Conservation (phyloP, 768 basidiomycete genomes). For the Rhodosporidiobolus sp. region DNA sequence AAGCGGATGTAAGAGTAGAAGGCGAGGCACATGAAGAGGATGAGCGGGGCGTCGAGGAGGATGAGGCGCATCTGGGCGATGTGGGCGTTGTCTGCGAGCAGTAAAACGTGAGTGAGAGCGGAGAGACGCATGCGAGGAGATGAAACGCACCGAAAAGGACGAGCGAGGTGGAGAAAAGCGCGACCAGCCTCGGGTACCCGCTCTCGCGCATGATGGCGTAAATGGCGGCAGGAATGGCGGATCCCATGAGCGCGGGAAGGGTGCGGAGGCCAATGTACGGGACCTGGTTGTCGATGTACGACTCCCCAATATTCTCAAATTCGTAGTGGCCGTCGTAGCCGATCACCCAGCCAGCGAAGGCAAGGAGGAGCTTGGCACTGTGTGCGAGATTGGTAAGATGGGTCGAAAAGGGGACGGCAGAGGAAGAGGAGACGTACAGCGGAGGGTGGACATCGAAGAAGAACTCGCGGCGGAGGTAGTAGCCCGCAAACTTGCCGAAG, state of each 20-base stretch:
- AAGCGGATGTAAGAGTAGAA: constrained; percentile 91
- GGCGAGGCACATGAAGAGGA: constrained; percentile 93
- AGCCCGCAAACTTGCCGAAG: constrained; percentile 95
- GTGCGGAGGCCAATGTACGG: constrained; percentile 92
- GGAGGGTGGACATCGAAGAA: constrained; percentile 99
- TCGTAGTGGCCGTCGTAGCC: constrained; percentile 92
- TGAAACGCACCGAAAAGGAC: constrained; percentile 77
- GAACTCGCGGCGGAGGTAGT: constrained; percentile 87
- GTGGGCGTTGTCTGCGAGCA: constrained; percentile 79
- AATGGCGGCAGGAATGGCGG: constrained; percentile 82
- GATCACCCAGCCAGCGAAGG: constrained; percentile 89
- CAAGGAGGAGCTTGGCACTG: constrained; percentile 84
- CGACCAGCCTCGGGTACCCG: constrained; percentile 86
- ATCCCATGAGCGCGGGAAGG: constrained; percentile 84
- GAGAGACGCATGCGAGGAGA: fast-evolving
- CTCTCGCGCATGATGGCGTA: constrained; percentile 98
- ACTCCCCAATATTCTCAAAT: constrained; percentile 94
- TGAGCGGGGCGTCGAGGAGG: constrained; percentile 84
- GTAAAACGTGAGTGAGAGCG: neutral
- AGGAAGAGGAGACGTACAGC: constrained; percentile 49
- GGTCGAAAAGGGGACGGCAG: neutral
- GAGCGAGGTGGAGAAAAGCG: constrained; percentile 81
- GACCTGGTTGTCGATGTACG: constrained; percentile 77
- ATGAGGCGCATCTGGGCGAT: constrained; percentile 94
- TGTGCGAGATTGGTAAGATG: neutral